phyloP scores from a whole-genome alignment of 768 basidiomycete genomes.

The Mycena metata region DNA sequence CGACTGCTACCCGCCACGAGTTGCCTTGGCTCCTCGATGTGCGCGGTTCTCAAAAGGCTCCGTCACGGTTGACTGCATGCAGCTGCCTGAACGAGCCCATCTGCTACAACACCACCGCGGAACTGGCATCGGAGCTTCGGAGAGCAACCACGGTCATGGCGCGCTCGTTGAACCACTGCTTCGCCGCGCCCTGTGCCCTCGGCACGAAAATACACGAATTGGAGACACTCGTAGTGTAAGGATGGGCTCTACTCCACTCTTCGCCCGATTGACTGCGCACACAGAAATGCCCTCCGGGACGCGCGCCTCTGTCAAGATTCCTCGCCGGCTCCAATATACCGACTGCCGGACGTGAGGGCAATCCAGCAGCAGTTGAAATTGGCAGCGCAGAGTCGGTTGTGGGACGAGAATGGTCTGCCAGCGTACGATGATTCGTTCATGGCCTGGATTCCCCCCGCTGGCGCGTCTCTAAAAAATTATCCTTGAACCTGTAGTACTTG shows the following conservation, averaged over 20 bases:
- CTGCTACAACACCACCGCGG: conserved; percentile 71
- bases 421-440: conserved; percentile 70
- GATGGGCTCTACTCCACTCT: neutral
- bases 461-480: neutral
- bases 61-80: conserved; percentile 18
- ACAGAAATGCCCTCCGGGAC: conserved; percentile 24
- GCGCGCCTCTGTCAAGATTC: neutral
- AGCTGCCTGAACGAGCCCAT: conserved; percentile 68
- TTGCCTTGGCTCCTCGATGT: conserved; percentile 40
- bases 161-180: conserved; percentile 58
- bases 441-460: conserved; percentile 66
- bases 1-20: conserved; percentile 42
- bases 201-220: conserved; percentile 23
- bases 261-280: conserved; percentile 18
- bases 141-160: conserved; percentile 69
- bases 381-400: conserved; percentile 34
- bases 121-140: conserved; percentile 74
- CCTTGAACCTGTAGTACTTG: neutral
- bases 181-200: conserved; percentile 53
- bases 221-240: conserved; percentile 21
- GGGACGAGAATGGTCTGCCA: conserved; percentile 46
- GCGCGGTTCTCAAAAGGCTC: conserved; percentile 33
- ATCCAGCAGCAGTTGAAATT: conserved; percentile 38
- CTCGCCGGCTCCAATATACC: neutral
- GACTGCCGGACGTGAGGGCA: conserved; percentile 30